phyloP scores from a whole-genome alignment of 164 flowering plant genomes.

The Chimonanthus salicifolius region DNA sequence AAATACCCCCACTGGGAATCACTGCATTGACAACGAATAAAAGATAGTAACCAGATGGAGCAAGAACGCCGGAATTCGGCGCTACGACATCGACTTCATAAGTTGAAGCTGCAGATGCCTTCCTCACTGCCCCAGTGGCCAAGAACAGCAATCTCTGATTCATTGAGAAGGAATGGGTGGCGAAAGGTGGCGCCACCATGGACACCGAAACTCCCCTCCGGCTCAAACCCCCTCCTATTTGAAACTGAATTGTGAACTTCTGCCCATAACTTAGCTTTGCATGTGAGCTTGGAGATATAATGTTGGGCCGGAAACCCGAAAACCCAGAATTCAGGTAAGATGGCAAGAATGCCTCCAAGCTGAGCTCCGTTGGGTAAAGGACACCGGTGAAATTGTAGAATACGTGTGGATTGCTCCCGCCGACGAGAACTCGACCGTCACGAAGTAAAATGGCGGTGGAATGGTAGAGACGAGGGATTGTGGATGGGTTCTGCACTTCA shows the following conservation, averaged over 20 bases:
- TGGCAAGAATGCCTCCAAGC: conserved; percentile 48
- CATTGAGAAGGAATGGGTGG: conserved; percentile 53
- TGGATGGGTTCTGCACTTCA: conserved; percentile 27
- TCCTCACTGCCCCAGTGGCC: conserved; percentile 5
- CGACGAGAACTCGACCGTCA: conserved; percentile 48
- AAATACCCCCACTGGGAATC: conserved; percentile 43
- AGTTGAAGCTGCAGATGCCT: neutral
- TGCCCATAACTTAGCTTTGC: conserved; percentile 21
- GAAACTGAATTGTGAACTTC: conserved; percentile 19
- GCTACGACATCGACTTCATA: conserved; percentile 20
- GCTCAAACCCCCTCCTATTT: conserved; percentile 10
- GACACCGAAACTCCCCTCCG: conserved; percentile 21
- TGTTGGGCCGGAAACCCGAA: conserved; percentile 24
- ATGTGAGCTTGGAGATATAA: conserved; percentile 20
- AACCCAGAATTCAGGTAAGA: conserved; percentile 22
- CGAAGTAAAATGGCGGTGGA: conserved; percentile 41
- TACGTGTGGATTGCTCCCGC: conserved; percentile 52
- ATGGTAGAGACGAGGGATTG: conserved; percentile 45
- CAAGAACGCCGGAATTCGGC: conserved; percentile 28
- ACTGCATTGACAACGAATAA: conserved; percentile 35
- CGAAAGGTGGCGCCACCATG: conserved; percentile 43
- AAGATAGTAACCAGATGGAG: conserved; percentile 46
- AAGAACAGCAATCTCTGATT: conserved; percentile 41
- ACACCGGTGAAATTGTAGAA: conserved; percentile 28
- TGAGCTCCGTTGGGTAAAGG: conserved; percentile 42